A percentile compares a stretch with the other conserved stretches of the same genome.
Conservation (phyloP, 164 flowering plant species). For the Vitis vinifera region ASM3070453v1 NC_081818.1:1385001-1385500, state of each 20-base stretch:
- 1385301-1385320: conserved; percentile 96
- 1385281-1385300: conserved; percentile 81
- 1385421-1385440: conserved; percentile 91
- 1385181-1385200: conserved; percentile 54
- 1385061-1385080: not conserved
- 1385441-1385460: conserved; percentile 91
- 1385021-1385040: not conserved
- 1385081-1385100: conserved; percentile 85
- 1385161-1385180: conserved; percentile 88
- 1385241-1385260: conserved; percentile 83
- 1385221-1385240: conserved; percentile 94
- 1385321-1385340: conserved; percentile 79
- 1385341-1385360: conserved; percentile 83
- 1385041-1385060: not conserved
- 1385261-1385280: conserved; percentile 80
- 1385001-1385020: conserved; percentile 47
- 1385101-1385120: conserved; percentile 75
- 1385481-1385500: conserved; percentile 1
- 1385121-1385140: conserved; percentile 81
- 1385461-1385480: conserved; percentile 9
- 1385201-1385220: conserved; percentile 76
- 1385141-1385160: conserved; percentile 81
- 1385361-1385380: conserved; percentile 91
- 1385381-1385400: conserved; percentile 79
- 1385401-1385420: conserved; percentile 97